phyloP scores from a whole-genome alignment of 768 basidiomycete genomes.

The Collybia sp. region DNA sequence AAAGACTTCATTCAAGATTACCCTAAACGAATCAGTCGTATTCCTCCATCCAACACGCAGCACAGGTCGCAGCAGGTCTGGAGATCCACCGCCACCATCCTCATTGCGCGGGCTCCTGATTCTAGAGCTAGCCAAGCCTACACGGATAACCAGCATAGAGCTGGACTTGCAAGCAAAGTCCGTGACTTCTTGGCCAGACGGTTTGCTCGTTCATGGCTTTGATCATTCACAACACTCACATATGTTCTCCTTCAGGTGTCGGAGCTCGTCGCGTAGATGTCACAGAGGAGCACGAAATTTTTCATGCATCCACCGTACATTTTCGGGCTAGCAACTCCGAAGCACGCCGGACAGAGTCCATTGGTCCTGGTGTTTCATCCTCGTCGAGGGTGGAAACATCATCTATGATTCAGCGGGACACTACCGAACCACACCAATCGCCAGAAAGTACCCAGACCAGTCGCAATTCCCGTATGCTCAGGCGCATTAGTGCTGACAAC shows the following conservation, averaged over 20 bases:
- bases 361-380: slow-evolving; percentile 43
- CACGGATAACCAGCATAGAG: slow-evolving; percentile 81
- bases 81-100: slow-evolving; percentile 36
- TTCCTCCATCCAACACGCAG: slow-evolving; percentile 51
- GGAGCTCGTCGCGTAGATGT: slow-evolving; percentile 74
- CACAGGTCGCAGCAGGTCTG: slow-evolving; percentile 23
- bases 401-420: slow-evolving; percentile 18
- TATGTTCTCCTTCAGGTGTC: slow-evolving; percentile 39
- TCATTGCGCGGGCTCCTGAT: slow-evolving; percentile 63
- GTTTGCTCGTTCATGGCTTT: slow-evolving; percentile 30
- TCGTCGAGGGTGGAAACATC: slow-evolving; percentile 14
- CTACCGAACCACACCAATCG: slow-evolving; percentile 12
- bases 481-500: slow-evolving; percentile 30
- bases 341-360: slow-evolving; percentile 32
- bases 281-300: slow-evolving; percentile 71
- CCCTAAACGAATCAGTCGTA: slow-evolving; percentile 70
- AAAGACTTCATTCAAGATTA: slow-evolving; percentile 48
- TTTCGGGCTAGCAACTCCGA: slow-evolving; percentile 54
- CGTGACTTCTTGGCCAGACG: slow-evolving; percentile 80
- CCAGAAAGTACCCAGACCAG: slow-evolving; percentile 9
- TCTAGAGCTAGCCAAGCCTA: slow-evolving; percentile 62
- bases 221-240: slow-evolving; percentile 1
- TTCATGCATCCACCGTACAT: slow-evolving; percentile 65
- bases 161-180: slow-evolving; percentile 73
- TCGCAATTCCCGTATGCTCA: slow-evolving; percentile 4